Evolutionary conservation across 2,329 filamentous ascomycete genomes (phyloP).

Genomic region (Sordariomycetes sp.): DNA sequence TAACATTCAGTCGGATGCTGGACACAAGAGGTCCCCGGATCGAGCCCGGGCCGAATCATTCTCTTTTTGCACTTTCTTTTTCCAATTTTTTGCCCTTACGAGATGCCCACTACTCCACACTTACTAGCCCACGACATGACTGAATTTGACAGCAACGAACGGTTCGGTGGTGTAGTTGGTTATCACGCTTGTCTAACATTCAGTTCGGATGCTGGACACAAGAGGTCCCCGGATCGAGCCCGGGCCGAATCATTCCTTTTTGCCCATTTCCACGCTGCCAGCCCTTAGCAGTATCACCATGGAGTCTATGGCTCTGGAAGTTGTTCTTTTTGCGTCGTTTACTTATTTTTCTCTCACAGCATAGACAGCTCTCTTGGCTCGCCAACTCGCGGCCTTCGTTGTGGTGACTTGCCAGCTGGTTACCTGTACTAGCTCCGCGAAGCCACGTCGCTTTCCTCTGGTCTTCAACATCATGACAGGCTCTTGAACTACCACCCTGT

Average conservation of each 20-base stretch:
- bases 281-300: no score
- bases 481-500: no score
- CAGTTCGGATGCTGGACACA: conserved; percentile 2
- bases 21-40: no score
- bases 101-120: background rate
- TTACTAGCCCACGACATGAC: background rate
- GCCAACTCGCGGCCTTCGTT: no score
- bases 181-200: conserved; percentile 7
- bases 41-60: conserved; percentile 5
- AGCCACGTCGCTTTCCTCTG: no score
- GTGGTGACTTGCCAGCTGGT: no score
- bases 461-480: no score
- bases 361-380: no score
- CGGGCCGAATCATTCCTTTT: conserved; percentile 2
- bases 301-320: no score
- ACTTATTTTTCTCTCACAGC: no score
- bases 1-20: conserved; percentile 4
- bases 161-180: conserved; percentile 6
- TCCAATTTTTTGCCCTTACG: background rate
- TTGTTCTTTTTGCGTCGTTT: no score
- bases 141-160: background rate
- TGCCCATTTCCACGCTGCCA: background rate
- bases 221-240: conserved; percentile 6
- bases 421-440: no score
- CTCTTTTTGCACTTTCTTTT: background rate